These are phyloP conservation scores for Adenanthera pavonina DNA, from an alignment of 306 rosid species.

Conservation along the genomic window DNA sequence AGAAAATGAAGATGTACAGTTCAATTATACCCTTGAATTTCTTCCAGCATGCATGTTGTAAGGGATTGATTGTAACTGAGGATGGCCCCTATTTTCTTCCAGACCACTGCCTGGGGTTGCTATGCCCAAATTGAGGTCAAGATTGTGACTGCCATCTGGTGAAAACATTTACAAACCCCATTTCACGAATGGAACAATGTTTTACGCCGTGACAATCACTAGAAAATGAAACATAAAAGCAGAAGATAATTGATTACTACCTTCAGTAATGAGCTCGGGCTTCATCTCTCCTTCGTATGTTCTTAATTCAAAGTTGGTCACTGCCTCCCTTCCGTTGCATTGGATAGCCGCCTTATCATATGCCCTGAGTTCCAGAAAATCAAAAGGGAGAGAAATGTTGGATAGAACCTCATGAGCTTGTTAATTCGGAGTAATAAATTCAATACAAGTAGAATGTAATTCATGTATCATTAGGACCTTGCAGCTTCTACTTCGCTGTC, in stretches of 20 bases:
- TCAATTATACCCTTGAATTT: slow-evolving; percentile 59
- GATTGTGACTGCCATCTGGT: slow-evolving; percentile 71
- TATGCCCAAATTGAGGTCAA: slow-evolving; percentile 93
- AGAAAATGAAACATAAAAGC: slow-evolving; percentile 22
- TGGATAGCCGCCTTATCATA: slow-evolving; percentile 97
- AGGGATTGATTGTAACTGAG: slow-evolving; percentile 62
- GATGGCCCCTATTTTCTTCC: slow-evolving; percentile 59
- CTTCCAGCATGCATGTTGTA: slow-evolving; percentile 54
- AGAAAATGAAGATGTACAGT: slow-evolving; percentile 11
- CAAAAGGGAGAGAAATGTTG: slow-evolving; percentile 80
- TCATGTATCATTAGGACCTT: slow-evolving; percentile 94
- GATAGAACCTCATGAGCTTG: slow-evolving; percentile 73
- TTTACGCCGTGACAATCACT: not conserved
- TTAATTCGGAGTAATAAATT: slow-evolving; percentile 76
- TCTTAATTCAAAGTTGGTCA: slow-evolving; percentile 93
- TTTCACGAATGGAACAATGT: slow-evolving; percentile 3
- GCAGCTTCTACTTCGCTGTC: slow-evolving; percentile 99
- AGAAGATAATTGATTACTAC: slow-evolving; percentile 48
- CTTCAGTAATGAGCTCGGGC: slow-evolving; percentile 61
- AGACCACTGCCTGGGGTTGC: slow-evolving; percentile 63
- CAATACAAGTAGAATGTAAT: slow-evolving; percentile 80
- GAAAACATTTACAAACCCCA: slow-evolving; percentile 32
- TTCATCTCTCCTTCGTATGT: slow-evolving; percentile 74
- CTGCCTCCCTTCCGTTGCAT: slow-evolving; percentile 97
- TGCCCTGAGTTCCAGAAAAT: slow-evolving; percentile 93